Base-by-base conservation (phyloP, 2,329 filamentous ascomycete species). In the Stachybotrys chartarum region DNA sequence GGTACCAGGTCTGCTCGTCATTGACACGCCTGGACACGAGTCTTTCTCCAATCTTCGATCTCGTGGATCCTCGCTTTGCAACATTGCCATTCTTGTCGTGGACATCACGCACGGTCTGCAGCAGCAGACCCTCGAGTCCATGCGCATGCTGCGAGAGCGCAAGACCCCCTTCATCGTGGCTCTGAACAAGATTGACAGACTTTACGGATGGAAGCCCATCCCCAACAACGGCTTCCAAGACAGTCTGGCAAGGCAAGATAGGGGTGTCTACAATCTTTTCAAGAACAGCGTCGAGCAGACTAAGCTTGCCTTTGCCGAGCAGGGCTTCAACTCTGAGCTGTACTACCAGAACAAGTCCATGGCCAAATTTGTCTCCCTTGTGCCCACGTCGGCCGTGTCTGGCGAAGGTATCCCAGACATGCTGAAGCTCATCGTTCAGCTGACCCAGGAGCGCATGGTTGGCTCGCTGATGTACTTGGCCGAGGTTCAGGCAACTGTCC, bases 91-190 rank as follows among this genome's bases (percentile, higher is more conserved):
- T 70, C 79, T 99, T 62, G 95, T 99, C 47, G 93, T 99, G 64
- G 94, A 99, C 78, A 99, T 99, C 68, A 97, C 99, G 94, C 94
- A 99, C 83, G 95, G 95, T 70, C 83, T 99, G 50, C 94, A 99
- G 75, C 93, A 88, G 17, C 94, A 99, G 75, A 99, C 94, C 16
- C 81, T 97, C 35, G 95, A 99, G 75, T 99, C 94, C 2, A 97
- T 99, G 91, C 88, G 86, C 63, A 78, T 99, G 60, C 84, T 99
- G 53, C 85, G 93, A 68, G 93, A 97, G 66, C 84, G 91, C 66
- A 95, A 94, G 76, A 99, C 94, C 24, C 94, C 94, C 6, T 99
- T 99, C 78, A 96, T 99, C 63, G 95, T 99, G 46, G 95, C 95
- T 1, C 80, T 99, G 68, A 99, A 99, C 87, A 99, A 99, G 81